Evolutionary conservation across 257 asterid genomes (phyloP), one percentile per base, ranked within the genome.

Genomic region (Orobanche coerulescens): DNA sequence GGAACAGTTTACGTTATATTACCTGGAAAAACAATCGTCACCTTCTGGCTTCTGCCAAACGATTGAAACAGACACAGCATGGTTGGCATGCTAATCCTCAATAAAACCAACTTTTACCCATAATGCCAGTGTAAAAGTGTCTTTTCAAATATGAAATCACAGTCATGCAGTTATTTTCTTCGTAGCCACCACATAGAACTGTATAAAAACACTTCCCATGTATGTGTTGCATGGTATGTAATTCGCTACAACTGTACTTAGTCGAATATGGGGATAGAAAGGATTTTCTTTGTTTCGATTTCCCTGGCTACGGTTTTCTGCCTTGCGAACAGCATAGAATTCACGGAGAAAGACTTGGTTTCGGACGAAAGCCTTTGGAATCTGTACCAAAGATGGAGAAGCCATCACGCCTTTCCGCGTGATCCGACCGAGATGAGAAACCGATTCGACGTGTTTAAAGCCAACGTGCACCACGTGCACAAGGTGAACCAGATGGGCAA

Each of bases 351-450:
- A 46, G 98, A 92, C 73, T 18, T 81, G 33, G 78, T 61, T 23
- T 84, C 95, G 4, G 96, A 88, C n/a, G 96, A 92, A 66, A 75
- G 79, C 69, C 52, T 88, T n/a, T 92, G 87, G 94, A 73, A 76
- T 26, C 46, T 88, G 75, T 88, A 92, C 22, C 83, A 88, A 30
- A 76, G 76, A 57, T 92, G 96, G 96, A 76, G 96, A 69, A 82
- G 87, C 81, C 87, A 83, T 52, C 95, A 85, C 64, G 81, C 96
- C 0, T 78, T 88, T 44, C 77, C 95, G 3, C 73, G 84, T 2
- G 86, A 84, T 64, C 71, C 85, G 1, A 33, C 76, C 0, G 90
- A 91, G 92, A 91, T 85, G 59, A 78, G 54, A 24, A 47, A 42
- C 46, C 96, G 96, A 12, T 91, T 83, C 88, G 85, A 88, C 42